Conservation (phyloP, 2,329 filamentous ascomycete species). For the Diaporthe ampelina region DNA sequence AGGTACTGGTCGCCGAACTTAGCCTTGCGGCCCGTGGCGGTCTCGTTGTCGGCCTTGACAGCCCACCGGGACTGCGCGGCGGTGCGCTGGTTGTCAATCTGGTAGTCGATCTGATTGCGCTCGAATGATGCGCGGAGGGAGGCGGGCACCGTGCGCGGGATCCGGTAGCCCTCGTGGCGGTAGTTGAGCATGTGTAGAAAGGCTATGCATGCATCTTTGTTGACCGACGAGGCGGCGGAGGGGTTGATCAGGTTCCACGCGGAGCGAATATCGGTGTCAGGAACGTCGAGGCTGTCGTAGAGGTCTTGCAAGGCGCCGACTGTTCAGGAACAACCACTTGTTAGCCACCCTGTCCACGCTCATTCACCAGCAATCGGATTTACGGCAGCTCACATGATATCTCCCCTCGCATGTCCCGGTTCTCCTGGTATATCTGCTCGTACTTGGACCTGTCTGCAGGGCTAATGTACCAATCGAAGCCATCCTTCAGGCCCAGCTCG, state of each 20-base stretch:
- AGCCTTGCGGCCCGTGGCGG: slow-evolving; percentile 88
- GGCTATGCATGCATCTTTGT: slow-evolving; percentile 93
- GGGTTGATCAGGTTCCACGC: slow-evolving; percentile 99
- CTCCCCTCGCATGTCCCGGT: slow-evolving; percentile 88
- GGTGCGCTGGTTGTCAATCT: slow-evolving; percentile 81
- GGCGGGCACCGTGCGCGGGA: slow-evolving; percentile 91
- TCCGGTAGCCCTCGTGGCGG: slow-evolving; percentile 93
- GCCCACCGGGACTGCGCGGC: slow-evolving; percentile 82
- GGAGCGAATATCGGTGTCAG: slow-evolving; percentile 85
- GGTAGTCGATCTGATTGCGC: slow-evolving; percentile 96
- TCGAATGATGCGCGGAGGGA: slow-evolving; percentile 94
- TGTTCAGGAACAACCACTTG: slow-evolving; percentile 49
- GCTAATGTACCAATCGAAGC: slow-evolving; percentile 99
- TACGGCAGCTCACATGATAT: slow-evolving; percentile 73
- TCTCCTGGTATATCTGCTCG: slow-evolving; percentile 96
- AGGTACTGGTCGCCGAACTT: slow-evolving; percentile 99
- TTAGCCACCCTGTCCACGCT: slow-evolving; percentile 38
- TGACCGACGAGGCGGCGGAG: slow-evolving; percentile 83
- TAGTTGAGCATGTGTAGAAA: slow-evolving; percentile 98
- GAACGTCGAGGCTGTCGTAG: slow-evolving; percentile 84
- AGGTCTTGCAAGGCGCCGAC: slow-evolving; percentile 85
- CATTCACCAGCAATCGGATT: too few relatives aligned
- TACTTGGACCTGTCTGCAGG: slow-evolving; percentile 93
- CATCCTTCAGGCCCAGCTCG: slow-evolving; percentile 87
- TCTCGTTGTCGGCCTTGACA: slow-evolving; percentile 82